Conservation (phyloP, 352 stramenopile genomes). For the Phytophthora sojae region DNA sequence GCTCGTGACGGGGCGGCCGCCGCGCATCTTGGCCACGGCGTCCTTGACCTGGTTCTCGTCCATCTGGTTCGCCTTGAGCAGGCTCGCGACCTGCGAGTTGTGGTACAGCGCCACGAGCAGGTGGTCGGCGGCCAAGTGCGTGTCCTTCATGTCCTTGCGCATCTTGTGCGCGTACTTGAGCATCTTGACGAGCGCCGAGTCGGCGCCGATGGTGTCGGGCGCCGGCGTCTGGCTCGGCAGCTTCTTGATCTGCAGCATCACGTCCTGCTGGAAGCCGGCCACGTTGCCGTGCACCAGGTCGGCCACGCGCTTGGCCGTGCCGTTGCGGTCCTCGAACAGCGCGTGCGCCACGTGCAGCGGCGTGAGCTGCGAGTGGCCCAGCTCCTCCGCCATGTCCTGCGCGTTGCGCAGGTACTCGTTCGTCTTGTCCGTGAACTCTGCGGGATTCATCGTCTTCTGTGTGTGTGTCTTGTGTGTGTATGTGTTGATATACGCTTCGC, state of each 20-base stretch:
- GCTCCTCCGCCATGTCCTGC: conserved; percentile 63
- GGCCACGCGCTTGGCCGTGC: conserved; percentile 61
- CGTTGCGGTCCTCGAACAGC: conserved; percentile 73
- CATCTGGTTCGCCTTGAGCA: conserved; percentile 79
- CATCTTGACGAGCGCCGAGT: conserved; percentile 79
- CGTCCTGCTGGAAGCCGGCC: conserved; percentile 54
- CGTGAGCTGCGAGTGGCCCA: conserved; percentile 78
- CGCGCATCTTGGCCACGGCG: conserved; percentile 65
- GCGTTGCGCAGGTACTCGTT: conserved; percentile 65
- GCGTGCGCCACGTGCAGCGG: conserved; percentile 74
- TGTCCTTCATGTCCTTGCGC: conserved; percentile 85
- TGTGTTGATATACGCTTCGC: conserved; percentile 18
- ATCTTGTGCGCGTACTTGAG: conserved; percentile 86
- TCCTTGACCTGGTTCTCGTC: conserved; percentile 74
- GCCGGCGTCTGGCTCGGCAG: conserved; percentile 78
- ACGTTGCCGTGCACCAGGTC: conserved; percentile 62
- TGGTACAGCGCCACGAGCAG: conserved; percentile 80
- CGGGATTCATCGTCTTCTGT: conserved; percentile 58
- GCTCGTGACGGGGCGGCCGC: conserved; percentile 75
- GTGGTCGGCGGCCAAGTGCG: conserved; percentile 76
- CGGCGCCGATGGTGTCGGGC: conserved; percentile 64
- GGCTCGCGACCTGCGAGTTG: conserved; percentile 52
- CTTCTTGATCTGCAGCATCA: conserved; percentile 64
- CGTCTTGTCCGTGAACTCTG: conserved; percentile 88
- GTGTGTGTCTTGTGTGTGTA: conserved; percentile 1